These are phyloP conservation scores for Fusarium sp. DNA, from an alignment of 2,329 filamentous ascomycete genomes.

Conservation along the genomic window DNA sequence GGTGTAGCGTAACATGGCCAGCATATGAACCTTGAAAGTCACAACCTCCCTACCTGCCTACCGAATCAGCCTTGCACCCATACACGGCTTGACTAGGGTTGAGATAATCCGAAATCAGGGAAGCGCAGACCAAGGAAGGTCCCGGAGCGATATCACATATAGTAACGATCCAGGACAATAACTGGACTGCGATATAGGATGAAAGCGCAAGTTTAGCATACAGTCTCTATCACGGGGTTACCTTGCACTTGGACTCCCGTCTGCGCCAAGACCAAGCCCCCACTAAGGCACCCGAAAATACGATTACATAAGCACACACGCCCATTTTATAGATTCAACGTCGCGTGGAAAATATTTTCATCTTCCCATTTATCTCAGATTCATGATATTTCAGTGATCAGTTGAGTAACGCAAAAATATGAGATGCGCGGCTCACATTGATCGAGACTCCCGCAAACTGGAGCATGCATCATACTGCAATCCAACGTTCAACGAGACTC, in stretches of 20 bases:
- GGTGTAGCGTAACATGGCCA: not conserved
- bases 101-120: not conserved
- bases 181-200: not conserved
- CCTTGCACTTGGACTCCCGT: not conserved
- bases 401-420: not conserved
- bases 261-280: not conserved
- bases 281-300: not conserved
- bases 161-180: not conserved
- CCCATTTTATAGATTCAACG: constrained; percentile 23
- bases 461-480: constrained; percentile 4
- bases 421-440: not conserved
- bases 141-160: not conserved
- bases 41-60: not conserved
- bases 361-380: not conserved
- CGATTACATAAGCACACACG: constrained; percentile 34
- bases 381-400: not conserved
- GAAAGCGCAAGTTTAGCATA: not conserved
- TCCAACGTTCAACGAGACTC: not conserved
- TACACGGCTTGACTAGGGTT: not conserved
- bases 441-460: not conserved
- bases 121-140: not conserved
- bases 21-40: not conserved
- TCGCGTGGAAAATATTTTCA: constrained; percentile 28
- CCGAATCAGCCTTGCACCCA: not conserved
- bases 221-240: not conserved